Conservation (phyloP, 371 early-diverging fungal genomes). For the Gilbertella persicaria region DNA sequence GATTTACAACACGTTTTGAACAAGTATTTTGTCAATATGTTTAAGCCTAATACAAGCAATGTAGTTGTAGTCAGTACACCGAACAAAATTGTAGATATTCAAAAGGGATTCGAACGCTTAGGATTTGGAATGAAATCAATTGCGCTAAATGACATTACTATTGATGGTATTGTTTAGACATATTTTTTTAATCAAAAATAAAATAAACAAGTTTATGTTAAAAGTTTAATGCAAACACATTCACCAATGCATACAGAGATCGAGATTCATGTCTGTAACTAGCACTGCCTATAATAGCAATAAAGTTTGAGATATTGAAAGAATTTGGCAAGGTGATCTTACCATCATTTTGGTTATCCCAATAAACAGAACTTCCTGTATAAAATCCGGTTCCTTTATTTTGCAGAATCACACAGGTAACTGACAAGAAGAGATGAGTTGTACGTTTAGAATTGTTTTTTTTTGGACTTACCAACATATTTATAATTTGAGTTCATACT, state of each 20-base stretch:
- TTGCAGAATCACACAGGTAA: slow-evolving; percentile 77
- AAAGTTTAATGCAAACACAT: slow-evolving; percentile 58
- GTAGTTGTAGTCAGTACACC: slow-evolving; percentile 60
- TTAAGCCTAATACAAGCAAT: slow-evolving; percentile 53
- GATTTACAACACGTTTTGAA: slow-evolving; percentile 42
- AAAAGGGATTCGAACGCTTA: slow-evolving; percentile 35
- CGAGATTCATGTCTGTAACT: slow-evolving; percentile 69
- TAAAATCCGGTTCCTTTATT: slow-evolving; percentile 78
- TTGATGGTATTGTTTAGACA: background rate
- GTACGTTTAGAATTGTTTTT: background rate
- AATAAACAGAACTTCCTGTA: slow-evolving; percentile 72
- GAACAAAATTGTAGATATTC: slow-evolving; percentile 53
- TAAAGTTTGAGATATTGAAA: background rate
- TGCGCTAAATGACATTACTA: slow-evolving; percentile 41
- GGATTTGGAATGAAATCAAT: slow-evolving; percentile 39
- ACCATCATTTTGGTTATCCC: slow-evolving; percentile 75
- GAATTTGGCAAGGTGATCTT: background rate
- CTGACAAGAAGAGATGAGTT: slow-evolving; percentile 11
- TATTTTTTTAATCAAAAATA: slow-evolving; percentile 4
- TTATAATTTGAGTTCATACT: slow-evolving; percentile 70
- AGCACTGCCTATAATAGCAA: slow-evolving; percentile 48
- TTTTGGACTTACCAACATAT: slow-evolving; percentile 61
- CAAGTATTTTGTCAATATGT: slow-evolving; percentile 57
- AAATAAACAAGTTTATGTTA: slow-evolving; percentile 1
- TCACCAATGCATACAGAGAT: slow-evolving; percentile 64